Percentiles rank a stretch among this genome's conserved stretches.
phyloP scores from a whole-genome alignment of 768 basidiomycete genomes.

The Coprinopsis sp. region DNA sequence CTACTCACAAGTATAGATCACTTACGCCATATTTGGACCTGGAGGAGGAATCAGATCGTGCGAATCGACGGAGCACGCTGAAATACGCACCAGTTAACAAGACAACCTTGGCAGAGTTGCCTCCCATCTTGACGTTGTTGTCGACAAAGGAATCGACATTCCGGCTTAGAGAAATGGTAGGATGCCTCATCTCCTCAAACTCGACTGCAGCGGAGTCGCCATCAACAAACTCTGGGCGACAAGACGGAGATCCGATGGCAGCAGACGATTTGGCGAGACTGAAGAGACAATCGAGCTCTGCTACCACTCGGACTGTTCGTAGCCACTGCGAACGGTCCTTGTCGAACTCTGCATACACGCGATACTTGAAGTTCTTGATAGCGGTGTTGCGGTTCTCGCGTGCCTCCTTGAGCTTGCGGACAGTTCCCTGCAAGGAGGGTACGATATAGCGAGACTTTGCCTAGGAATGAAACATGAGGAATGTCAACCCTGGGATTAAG shows the following conservation, averaged over 20 bases:
- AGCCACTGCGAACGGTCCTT: conserved; percentile 77
- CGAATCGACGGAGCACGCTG: not conserved
- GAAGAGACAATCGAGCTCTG: conserved; percentile 95
- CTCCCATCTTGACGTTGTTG: conserved; percentile 86
- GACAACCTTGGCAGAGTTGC: conserved; percentile 66
- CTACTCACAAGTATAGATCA: no score
- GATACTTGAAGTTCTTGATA: conserved; percentile 79
- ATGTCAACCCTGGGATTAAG: not conserved
- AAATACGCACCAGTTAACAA: conserved; percentile 73
- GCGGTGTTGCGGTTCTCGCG: conserved; percentile 79
- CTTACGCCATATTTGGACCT: conserved; percentile 90
- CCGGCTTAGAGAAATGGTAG: conserved; percentile 68
- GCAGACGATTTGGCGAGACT: conserved; percentile 84
- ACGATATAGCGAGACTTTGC: conserved; percentile 74
- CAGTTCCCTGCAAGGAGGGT: conserved; percentile 60
- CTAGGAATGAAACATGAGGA: conserved; percentile 31
- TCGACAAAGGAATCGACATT: conserved; percentile 78
- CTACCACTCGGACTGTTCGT: conserved; percentile 76
- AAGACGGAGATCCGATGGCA: conserved; percentile 92
- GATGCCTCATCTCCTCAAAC: conserved; percentile 88
- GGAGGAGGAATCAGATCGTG: conserved; percentile 1
- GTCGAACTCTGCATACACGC: conserved; percentile 79
- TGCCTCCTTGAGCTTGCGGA: conserved; percentile 88
- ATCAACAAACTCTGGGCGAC: conserved; percentile 85
- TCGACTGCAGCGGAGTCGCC: conserved; percentile 76